Evolutionary conservation across 352 stramenopile genomes (phyloP).

Genomic region (Detonula confervacea): DNA sequence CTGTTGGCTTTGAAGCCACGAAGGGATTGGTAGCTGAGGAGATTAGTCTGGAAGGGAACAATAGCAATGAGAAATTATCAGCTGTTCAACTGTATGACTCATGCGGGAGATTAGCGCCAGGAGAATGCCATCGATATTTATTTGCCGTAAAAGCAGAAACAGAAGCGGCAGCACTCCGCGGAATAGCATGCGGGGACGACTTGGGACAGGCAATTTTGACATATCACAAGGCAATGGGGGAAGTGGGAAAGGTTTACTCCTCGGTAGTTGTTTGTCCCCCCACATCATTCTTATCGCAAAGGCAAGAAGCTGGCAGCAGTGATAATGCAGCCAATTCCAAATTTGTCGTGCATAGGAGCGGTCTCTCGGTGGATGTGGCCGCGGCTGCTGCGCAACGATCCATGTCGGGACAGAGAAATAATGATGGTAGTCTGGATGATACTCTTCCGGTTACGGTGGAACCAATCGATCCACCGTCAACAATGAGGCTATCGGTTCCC

Average conservation of each 20-base stretch:
- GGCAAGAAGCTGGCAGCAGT: neutral
- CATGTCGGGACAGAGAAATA: conserved; percentile 28
- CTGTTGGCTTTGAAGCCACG: conserved; percentile 59
- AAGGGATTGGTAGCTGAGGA: conserved; percentile 60
- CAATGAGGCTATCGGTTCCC: conserved; percentile 59
- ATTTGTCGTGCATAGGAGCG: conserved; percentile 74
- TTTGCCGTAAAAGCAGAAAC: conserved; percentile 68
- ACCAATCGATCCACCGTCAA: conserved; percentile 74
- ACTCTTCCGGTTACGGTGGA: conserved; percentile 78
- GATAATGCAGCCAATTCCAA: conserved; percentile 27
- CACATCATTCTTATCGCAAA: conserved; percentile 23
- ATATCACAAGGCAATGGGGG: conserved; percentile 79
- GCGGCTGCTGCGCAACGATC: conserved; percentile 54
- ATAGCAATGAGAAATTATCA: conserved; percentile 16
- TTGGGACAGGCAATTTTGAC: conserved; percentile 70
- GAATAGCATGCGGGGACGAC: conserved; percentile 75
- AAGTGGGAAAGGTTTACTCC: conserved; percentile 67
- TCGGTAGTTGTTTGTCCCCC: conserved; percentile 61
- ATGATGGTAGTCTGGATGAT: conserved; percentile 51
- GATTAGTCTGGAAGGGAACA: conserved; percentile 38
- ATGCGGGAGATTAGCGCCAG: conserved; percentile 62
- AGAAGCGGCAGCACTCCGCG: conserved; percentile 46
- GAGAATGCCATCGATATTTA: conserved; percentile 67
- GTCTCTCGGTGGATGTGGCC: conserved; percentile 78
- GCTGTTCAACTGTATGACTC: conserved; percentile 66